Conservation (phyloP, 2,329 filamentous ascomycete species). For the Pseudocercospora cruenta region DNA sequence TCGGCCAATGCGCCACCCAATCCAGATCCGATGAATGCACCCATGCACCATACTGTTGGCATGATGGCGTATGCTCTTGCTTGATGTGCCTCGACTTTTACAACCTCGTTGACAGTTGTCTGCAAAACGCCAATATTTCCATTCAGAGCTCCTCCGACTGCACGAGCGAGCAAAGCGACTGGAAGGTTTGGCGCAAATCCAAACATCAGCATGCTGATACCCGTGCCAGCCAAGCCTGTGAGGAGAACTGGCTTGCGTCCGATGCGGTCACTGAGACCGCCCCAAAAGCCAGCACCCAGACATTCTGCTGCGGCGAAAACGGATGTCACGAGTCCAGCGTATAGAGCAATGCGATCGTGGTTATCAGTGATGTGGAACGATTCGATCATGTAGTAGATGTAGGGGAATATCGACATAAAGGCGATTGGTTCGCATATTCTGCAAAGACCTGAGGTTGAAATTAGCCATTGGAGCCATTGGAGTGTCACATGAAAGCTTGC, state of each 20-base stretch:
- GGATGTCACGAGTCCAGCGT: conserved; percentile 94
- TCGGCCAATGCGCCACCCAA: conserved; percentile 88
- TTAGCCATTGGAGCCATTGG: neutral
- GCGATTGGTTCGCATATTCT: conserved; percentile 98
- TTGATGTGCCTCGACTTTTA: conserved; percentile 91
- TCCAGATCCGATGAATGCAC: conserved; percentile 90
- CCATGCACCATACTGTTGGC: conserved; percentile 97
- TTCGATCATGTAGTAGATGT: conserved; percentile 96
- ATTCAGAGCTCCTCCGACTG: conserved; percentile 87
- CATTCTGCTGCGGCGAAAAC: conserved; percentile 97
- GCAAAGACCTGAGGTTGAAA: conserved; percentile 58
- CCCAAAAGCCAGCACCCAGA: conserved; percentile 90
- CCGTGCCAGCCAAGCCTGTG: conserved; percentile 86
- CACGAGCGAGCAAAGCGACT: conserved; percentile 82
- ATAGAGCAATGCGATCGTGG: conserved; percentile 80
- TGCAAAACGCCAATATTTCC: conserved; percentile 96
- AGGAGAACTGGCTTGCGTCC: conserved; percentile 91
- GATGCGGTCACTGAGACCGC: conserved; percentile 84
- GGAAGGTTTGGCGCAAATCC: conserved; percentile 84
- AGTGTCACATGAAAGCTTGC: conserved; percentile 25
- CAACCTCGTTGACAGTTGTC: conserved; percentile 91
- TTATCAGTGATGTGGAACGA: conserved; percentile 85
- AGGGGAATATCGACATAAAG: conserved; percentile 99
- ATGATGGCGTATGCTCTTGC: conserved; percentile 95
- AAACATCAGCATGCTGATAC: conserved; percentile 88